A percentile compares a stretch with the other conserved stretches of the same genome.
phyloP scores from a whole-genome alignment of 352 stramenopile species.

The Globisporangium abappressorium region DNA sequence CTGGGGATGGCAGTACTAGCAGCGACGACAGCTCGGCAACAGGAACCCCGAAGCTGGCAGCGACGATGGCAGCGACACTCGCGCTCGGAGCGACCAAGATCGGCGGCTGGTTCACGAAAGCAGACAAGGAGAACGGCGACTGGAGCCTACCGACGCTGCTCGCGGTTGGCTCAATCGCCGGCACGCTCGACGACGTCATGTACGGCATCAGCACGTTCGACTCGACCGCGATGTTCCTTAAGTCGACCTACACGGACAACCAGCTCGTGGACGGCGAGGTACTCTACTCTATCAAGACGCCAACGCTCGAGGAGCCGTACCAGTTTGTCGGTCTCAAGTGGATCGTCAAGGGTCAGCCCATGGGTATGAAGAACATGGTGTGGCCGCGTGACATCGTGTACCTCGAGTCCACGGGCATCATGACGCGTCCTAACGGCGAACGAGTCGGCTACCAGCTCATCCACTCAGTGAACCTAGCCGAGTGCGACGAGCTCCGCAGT shows the following conservation, averaged over 20 bases:
- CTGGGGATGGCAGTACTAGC: background rate
- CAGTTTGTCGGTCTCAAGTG: slow-evolving; percentile 49
- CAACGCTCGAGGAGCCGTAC: slow-evolving; percentile 37
- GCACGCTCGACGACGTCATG: slow-evolving; percentile 58
- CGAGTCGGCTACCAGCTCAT: slow-evolving; percentile 53
- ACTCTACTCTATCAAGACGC: slow-evolving; percentile 39
- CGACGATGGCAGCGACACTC: slow-evolving; percentile 12
- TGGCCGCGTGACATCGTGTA: slow-evolving; percentile 33
- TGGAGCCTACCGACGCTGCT: slow-evolving; percentile 36
- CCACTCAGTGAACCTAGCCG: slow-evolving; percentile 40
- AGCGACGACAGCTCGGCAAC: background rate
- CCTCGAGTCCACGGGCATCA: slow-evolving; percentile 27
- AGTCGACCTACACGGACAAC: slow-evolving; percentile 45
- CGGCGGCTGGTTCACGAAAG: slow-evolving; percentile 9
- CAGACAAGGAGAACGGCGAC: slow-evolving; percentile 18
- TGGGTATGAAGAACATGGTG: slow-evolving; percentile 29
- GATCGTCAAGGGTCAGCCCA: slow-evolving; percentile 31
- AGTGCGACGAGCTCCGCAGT: slow-evolving; percentile 31
- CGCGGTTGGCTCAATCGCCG: slow-evolving; percentile 37
- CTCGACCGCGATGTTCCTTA: slow-evolving; percentile 46
- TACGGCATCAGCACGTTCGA: slow-evolving; percentile 50
- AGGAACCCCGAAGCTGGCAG: background rate
- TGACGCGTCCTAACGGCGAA: slow-evolving; percentile 30
- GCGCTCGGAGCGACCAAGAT: slow-evolving; percentile 13
- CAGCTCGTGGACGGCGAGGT: slow-evolving; percentile 49